phyloP scores from a whole-genome alignment of 495 filamentous ascomycete genomes.

The Tuber brumale region DNA sequence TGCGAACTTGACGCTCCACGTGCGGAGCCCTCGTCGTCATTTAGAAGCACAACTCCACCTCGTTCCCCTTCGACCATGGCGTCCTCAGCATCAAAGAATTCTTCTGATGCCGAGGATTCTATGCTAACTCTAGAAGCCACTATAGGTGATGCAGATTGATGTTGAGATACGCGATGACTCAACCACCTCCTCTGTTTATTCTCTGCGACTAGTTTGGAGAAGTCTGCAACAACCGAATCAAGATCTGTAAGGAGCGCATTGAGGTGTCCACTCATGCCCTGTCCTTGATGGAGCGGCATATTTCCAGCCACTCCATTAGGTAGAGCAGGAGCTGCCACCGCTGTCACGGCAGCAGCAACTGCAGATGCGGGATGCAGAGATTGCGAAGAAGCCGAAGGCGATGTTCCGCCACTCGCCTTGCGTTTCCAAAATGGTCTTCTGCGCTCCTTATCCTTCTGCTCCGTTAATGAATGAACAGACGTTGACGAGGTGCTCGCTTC shows the following conservation, averaged over 20 bases:
- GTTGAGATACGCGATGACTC: slow-evolving; percentile 28
- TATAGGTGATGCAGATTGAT: slow-evolving; percentile 22
- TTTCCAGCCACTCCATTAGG: slow-evolving; percentile 21
- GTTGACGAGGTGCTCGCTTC: slow-evolving; percentile 37
- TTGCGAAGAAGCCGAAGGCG: slow-evolving; percentile 7
- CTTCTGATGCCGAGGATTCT: slow-evolving; percentile 73
- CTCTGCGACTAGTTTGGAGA: slow-evolving; percentile 64
- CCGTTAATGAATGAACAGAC: slow-evolving; percentile 44
- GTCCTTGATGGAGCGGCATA: slow-evolving; percentile 23
- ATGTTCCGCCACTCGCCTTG: slow-evolving; percentile 53
- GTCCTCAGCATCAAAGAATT: slow-evolving; percentile 89
- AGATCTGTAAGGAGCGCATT: slow-evolving; percentile 73
- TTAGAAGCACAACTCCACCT: slow-evolving; percentile 70
- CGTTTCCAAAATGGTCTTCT: slow-evolving; percentile 82
- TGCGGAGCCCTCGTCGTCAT: slow-evolving; percentile 53
- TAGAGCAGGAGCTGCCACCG: slow-evolving; percentile 17
- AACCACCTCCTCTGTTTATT: slow-evolving; percentile 65
- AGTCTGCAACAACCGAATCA: slow-evolving; percentile 73
- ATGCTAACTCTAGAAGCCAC: slow-evolving; percentile 60
- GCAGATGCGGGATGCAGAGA: slow-evolving; percentile 32
- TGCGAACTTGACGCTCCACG: slow-evolving; percentile 34
- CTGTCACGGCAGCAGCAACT: slow-evolving; percentile 15
- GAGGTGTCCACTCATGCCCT: slow-evolving; percentile 66
- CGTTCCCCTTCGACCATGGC: slow-evolving; percentile 49
- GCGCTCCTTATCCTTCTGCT: slow-evolving; percentile 41